Conservation (phyloP, 768 basidiomycete genomes). For the Leccinum longicurvipes region DNA sequence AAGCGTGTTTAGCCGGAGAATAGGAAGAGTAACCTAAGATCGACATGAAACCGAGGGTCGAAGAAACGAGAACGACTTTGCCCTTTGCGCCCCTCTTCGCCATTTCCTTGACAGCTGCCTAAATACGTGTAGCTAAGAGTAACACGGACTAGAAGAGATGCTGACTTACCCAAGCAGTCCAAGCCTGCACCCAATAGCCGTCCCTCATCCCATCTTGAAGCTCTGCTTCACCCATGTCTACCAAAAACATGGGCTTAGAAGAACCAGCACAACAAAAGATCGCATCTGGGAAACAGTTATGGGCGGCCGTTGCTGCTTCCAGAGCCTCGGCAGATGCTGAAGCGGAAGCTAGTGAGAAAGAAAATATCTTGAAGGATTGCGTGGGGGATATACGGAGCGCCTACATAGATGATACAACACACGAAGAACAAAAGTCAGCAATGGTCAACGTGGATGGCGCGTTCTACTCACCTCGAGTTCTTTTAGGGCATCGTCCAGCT, state of each 20-base stretch:
- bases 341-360: conserved; percentile 58
- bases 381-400: conserved; percentile 46
- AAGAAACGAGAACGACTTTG: conserved; percentile 75
- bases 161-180: conserved; percentile 44
- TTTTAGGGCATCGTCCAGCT: conserved; percentile 56
- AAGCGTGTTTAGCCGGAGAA: conserved; percentile 80
- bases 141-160: neutral
- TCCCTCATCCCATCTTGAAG: conserved; percentile 42
- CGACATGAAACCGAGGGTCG: conserved; percentile 69
- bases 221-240: conserved; percentile 63
- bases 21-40: conserved; percentile 80
- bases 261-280: conserved; percentile 79
- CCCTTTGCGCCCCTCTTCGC: conserved; percentile 52
- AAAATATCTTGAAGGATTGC: conserved; percentile 65
- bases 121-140: neutral
- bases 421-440: neutral
- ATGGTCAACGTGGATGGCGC: neutral
- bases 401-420: conserved; percentile 31
- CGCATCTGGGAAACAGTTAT: conserved; percentile 67
- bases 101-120: conserved; percentile 71
- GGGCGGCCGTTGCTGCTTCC: conserved; percentile 50
- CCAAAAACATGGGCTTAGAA: conserved; percentile 66
- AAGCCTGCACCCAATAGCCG: conserved; percentile 39
- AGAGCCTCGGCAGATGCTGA: conserved; percentile 58
- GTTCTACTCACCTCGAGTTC: conserved; percentile 57